These are phyloP conservation scores for Artemisia annua DNA, from an alignment of 129 eudicot species.

Conservation along the genomic window DNA sequence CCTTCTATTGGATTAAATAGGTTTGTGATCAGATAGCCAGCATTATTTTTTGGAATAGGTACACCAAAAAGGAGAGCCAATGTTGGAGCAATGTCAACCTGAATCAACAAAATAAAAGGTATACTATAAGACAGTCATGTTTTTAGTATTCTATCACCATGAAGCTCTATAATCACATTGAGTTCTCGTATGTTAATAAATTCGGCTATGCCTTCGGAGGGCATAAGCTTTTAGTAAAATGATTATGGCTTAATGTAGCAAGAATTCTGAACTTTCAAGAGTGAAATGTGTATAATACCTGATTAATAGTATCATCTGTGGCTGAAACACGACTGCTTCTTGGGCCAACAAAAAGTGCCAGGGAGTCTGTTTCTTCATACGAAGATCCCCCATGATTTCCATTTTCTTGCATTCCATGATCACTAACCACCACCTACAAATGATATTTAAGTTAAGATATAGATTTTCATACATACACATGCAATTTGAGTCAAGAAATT, in stretches of 20 bases:
- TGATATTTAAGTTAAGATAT: neutral
- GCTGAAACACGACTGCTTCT: conserved; percentile 36
- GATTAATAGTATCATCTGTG: conserved; percentile 47
- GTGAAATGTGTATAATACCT: conserved; percentile 45
- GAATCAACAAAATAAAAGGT: neutral
- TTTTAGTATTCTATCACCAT: too few relatives aligned
- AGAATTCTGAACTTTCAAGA: conserved; percentile 7
- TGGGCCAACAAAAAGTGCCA: conserved; percentile 71
- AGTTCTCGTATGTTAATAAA: neutral
- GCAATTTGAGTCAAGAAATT: neutral
- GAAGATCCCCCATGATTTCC: conserved; percentile 99
- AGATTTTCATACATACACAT: neutral
- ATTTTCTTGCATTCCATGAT: conserved; percentile 90
- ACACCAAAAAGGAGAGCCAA: conserved; percentile 90
- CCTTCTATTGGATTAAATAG: conserved; percentile 63
- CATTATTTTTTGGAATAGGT: conserved; percentile 88
- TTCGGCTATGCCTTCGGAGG: neutral
- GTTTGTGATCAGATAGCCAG: conserved; percentile 62
- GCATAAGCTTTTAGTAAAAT: neutral
- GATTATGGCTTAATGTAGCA: neutral
- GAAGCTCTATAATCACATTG: too few relatives aligned
- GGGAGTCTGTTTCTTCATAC: conserved; percentile 87
- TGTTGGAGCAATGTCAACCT: conserved; percentile 90
- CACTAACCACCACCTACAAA: conserved; percentile 79
- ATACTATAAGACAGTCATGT: too few relatives aligned